These are phyloP conservation scores for Hyaloperonospora arabidopsidis DNA, from an alignment of 352 stramenopile species.

Conservation along the genomic window DNA sequence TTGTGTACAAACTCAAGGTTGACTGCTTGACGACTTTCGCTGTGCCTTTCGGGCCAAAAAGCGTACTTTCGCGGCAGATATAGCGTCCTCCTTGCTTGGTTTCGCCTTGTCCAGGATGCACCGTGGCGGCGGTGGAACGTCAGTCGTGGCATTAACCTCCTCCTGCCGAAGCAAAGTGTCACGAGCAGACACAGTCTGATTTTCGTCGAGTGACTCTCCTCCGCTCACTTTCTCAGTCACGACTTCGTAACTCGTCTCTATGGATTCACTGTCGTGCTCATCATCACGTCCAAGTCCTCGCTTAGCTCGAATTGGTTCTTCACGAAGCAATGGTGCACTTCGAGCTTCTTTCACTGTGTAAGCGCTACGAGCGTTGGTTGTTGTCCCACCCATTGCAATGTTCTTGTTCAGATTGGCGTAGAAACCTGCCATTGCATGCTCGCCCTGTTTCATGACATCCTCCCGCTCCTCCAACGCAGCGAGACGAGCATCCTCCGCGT, in stretches of 20 bases:
- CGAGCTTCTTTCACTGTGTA: slow-evolving; percentile 56
- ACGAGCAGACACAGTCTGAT: slow-evolving; percentile 6
- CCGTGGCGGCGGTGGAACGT: slow-evolving; percentile 6
- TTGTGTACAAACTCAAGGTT: too few species aligned
- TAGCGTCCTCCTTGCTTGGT: slow-evolving; percentile 61
- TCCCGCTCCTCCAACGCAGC: slow-evolving; percentile 58
- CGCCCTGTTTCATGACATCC: slow-evolving; percentile 66
- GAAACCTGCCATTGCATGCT: slow-evolving; percentile 78
- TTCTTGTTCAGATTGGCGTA: slow-evolving; percentile 90
- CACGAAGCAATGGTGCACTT: slow-evolving; percentile 3
- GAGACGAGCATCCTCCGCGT: slow-evolving; percentile 64
- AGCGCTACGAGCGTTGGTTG: slow-evolving; percentile 58
- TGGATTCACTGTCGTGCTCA: slow-evolving; percentile 1
- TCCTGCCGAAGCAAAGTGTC: slow-evolving; percentile 1
- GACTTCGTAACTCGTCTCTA: slow-evolving; percentile 7
- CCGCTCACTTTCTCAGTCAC: slow-evolving; percentile 15
- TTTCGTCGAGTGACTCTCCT: slow-evolving; percentile 10
- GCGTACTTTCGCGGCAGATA: slow-evolving; percentile 65
- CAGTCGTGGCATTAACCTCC: background rate
- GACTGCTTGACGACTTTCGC: slow-evolving; percentile 6
- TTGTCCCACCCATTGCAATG: slow-evolving; percentile 84
- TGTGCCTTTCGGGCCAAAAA: slow-evolving; percentile 83
- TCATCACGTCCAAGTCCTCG: slow-evolving; percentile 3
- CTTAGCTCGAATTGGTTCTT: slow-evolving; percentile 7
- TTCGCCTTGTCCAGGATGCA: slow-evolving; percentile 20